Evolutionary conservation across 2,329 filamentous ascomycete species (phyloP).

Genomic region (Xylariales sp.): DNA sequence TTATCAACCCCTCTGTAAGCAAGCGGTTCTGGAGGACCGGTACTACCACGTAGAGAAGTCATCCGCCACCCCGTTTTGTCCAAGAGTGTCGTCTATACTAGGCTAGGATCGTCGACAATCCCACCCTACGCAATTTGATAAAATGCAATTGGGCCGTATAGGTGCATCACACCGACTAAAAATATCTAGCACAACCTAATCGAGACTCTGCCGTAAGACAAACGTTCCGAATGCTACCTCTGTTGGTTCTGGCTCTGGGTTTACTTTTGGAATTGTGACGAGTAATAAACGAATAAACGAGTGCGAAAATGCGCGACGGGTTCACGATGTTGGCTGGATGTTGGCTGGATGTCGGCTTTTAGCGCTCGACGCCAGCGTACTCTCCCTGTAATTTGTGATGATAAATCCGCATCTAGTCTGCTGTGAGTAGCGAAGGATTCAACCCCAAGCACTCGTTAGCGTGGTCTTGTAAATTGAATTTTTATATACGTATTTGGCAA

Average conservation of each 20-base stretch:
- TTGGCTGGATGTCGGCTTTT: not conserved
- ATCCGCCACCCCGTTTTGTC: slow-evolving; percentile 25
- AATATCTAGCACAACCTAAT: slow-evolving; percentile 14
- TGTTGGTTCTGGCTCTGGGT: not conserved
- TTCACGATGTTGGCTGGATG: not conserved
- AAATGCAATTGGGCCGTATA: slow-evolving; percentile 23
- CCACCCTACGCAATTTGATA: slow-evolving; percentile 32
- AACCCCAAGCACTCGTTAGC: slow-evolving; percentile 24
- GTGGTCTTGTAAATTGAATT: slow-evolving; percentile 9
- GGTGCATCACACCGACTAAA: slow-evolving; percentile 18
- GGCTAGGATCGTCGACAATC: slow-evolving; percentile 30
- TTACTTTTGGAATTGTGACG: not conserved
- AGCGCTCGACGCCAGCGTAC: not conserved
- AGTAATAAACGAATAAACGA: slow-evolving; percentile 11
- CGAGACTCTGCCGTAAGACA: slow-evolving; percentile 13
- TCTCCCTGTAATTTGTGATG: slow-evolving; percentile 1
- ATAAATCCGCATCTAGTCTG: slow-evolving; percentile 2
- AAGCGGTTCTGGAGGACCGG: slow-evolving; percentile 14
- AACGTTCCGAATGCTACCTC: slow-evolving; percentile 4
- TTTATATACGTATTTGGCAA: not conserved
- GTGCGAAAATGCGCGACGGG: not conserved
- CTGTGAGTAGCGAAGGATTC: slow-evolving; percentile 22
- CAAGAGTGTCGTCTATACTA: slow-evolving; percentile 26
- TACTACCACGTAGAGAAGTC: slow-evolving; percentile 17
- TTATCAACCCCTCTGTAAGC: slow-evolving; percentile 28